Conservation (phyloP, 2,329 filamentous ascomycete genomes). For the Paecilomyces niveus region DNA sequence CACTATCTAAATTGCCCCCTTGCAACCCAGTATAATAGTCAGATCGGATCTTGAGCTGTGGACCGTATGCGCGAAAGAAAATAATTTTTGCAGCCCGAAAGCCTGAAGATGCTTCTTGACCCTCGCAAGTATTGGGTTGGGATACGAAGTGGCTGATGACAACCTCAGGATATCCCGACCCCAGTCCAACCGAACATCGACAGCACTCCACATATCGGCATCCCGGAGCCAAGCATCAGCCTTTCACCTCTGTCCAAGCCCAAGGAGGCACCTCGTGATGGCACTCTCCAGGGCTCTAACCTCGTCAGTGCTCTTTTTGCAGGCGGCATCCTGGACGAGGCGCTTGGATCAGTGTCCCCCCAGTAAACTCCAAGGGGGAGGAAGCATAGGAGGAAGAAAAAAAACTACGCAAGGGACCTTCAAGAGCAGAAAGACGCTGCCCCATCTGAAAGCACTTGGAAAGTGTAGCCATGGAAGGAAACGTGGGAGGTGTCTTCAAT, state of each 20-base stretch:
- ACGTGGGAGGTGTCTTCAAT: not conserved
- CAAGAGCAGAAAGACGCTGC: no score
- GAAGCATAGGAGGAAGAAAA: no score
- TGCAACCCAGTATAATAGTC: no score
- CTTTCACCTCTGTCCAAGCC: not conserved
- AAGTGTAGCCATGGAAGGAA: no score
- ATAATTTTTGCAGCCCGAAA: no score
- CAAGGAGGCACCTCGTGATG: not conserved
- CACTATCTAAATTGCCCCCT: not conserved
- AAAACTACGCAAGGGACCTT: not conserved
- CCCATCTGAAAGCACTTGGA: no score
- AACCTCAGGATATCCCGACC: not conserved
- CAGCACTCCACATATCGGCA: not conserved
- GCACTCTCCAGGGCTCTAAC: not conserved
- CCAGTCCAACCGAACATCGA: not conserved
- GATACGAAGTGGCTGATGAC: not conserved
- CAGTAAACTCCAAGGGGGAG: not conserved
- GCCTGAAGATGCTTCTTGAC: no score
- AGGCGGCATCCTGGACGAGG: not conserved
- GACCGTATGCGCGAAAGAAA: no score
- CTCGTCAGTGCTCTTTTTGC: not conserved
- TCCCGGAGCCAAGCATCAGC: not conserved
- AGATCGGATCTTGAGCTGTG: no score
- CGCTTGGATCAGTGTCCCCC: not conserved
- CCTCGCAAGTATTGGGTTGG: not conserved